Conservation (phyloP, 2,329 filamentous ascomycete species). For the Aureobasidium namibiae region DNA sequence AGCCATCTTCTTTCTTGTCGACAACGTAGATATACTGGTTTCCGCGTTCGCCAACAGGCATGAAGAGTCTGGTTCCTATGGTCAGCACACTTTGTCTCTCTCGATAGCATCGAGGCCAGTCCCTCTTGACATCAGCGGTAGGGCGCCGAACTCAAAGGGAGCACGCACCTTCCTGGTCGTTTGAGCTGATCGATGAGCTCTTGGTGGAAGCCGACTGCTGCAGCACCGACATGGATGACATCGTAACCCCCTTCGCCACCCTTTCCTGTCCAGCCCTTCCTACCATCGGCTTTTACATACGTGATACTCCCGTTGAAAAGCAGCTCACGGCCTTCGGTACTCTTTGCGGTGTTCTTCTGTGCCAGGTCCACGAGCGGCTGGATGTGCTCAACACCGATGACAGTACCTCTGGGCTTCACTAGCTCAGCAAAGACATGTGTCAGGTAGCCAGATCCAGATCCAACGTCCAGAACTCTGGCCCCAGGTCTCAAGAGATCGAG, state of each 20-base stretch:
- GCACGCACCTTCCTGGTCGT: conserved; percentile 56
- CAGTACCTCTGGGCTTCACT: conserved; percentile 42
- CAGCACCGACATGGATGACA: conserved; percentile 91
- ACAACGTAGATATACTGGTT: conserved; percentile 65
- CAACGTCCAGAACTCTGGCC: conserved; percentile 41
- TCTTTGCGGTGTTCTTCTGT: conserved; percentile 35
- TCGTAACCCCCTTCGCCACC: conserved; percentile 59
- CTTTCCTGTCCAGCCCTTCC: conserved; percentile 38
- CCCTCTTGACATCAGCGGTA: background rate
- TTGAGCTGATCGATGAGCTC: conserved; percentile 69
- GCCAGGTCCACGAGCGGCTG: conserved; percentile 37
- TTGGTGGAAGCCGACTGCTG: conserved; percentile 64
- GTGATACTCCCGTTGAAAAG: conserved; percentile 56
- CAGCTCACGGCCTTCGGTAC: conserved; percentile 42
- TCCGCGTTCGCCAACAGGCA: conserved; percentile 56
- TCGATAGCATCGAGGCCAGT: background rate
- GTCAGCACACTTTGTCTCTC: conserved; percentile 10
- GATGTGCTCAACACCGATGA: conserved; percentile 44
- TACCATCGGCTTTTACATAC: conserved; percentile 65
- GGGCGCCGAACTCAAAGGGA: background rate
- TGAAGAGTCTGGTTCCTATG: conserved; percentile 52
- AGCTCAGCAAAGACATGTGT: conserved; percentile 82
- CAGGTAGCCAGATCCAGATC: conserved; percentile 57
- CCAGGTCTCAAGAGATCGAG: conserved; percentile 48
- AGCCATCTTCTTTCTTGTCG: conserved; percentile 61